These are phyloP conservation scores for Leptodontidium sp. DNA, from an alignment of 2,329 filamentous ascomycete genomes.

Conservation along the genomic window DNA sequence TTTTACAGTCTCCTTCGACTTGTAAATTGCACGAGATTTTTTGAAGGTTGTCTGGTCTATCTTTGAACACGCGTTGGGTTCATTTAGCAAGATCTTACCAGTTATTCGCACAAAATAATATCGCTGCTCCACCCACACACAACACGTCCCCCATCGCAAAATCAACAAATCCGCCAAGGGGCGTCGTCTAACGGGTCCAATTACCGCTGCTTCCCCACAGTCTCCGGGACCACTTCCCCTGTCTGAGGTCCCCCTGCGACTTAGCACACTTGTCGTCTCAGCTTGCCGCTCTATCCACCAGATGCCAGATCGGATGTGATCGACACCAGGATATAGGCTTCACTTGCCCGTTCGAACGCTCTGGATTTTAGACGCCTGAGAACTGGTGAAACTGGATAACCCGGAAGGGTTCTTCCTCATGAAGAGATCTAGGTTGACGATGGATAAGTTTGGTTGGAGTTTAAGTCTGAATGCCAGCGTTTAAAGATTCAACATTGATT, in stretches of 20 bases:
- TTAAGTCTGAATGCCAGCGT: too few relatives aligned
- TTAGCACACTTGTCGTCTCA: conserved; percentile 12
- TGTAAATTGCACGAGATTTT: too few relatives aligned
- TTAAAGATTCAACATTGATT: too few relatives aligned
- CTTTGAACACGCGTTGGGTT: too few relatives aligned
- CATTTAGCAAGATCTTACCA: too few relatives aligned
- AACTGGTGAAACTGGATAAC: neutral
- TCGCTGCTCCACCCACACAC: too few relatives aligned
- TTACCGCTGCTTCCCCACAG: conserved; percentile 15
- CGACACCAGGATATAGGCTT: conserved; percentile 5
- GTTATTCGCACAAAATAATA: too few relatives aligned
- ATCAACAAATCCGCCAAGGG: conserved; percentile 1
- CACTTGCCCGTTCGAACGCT: conserved; percentile 8
- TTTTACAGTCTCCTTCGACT: too few relatives aligned
- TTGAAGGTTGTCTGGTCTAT: too few relatives aligned
- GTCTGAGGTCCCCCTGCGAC: conserved; percentile 3
- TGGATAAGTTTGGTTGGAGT: too few relatives aligned
- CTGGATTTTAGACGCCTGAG: neutral
- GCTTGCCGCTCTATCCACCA: conserved; percentile 13
- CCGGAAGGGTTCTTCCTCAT: neutral
- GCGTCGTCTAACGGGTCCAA: conserved; percentile 6
- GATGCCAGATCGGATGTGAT: conserved; percentile 6
- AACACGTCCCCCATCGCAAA: neutral
- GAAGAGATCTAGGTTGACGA: neutral
- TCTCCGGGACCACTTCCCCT: conserved; percentile 10